phyloP scores from a whole-genome alignment of 2,329 filamentous ascomycete species.

The Fusarium liriodendri region DNA sequence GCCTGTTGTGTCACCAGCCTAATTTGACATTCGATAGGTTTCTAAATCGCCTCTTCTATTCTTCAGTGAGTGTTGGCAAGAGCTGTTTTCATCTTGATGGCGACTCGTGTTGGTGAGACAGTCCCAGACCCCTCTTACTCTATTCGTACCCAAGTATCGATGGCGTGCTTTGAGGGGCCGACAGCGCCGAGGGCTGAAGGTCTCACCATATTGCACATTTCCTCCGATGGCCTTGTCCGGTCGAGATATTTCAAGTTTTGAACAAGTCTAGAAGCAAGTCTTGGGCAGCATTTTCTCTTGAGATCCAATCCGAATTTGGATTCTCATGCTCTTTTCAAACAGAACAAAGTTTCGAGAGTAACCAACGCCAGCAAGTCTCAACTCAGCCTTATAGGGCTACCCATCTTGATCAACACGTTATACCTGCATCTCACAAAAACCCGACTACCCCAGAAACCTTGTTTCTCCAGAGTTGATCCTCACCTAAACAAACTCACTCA shows the following conservation, averaged over 20 bases:
- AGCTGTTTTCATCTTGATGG: neutral
- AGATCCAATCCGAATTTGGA: neutral
- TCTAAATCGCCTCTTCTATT: neutral
- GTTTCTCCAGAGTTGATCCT: neutral
- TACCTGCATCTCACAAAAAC: neutral
- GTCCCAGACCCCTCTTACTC: neutral
- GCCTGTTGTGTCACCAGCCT: neutral
- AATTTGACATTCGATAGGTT: neutral
- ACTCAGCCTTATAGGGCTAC: neutral
- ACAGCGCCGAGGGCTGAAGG: neutral
- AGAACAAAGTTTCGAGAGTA: rapidly evolving
- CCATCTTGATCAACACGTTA: neutral
- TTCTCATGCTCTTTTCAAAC: neutral
- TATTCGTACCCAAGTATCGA: neutral
- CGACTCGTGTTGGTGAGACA: neutral
- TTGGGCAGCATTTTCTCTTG: neutral
- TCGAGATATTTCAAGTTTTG: neutral
- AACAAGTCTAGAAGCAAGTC: neutral
- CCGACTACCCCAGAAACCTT: neutral
- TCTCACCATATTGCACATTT: neutral
- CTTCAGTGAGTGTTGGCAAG: neutral
- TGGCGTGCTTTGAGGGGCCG: neutral
- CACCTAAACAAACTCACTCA: neutral
- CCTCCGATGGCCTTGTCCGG: neutral
- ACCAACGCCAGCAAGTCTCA: neutral